Percentiles rank a stretch among this genome's conserved stretches.
phyloP scores from a whole-genome alignment of 352 stramenopile genomes.

The Pythium utonaiense region DNA sequence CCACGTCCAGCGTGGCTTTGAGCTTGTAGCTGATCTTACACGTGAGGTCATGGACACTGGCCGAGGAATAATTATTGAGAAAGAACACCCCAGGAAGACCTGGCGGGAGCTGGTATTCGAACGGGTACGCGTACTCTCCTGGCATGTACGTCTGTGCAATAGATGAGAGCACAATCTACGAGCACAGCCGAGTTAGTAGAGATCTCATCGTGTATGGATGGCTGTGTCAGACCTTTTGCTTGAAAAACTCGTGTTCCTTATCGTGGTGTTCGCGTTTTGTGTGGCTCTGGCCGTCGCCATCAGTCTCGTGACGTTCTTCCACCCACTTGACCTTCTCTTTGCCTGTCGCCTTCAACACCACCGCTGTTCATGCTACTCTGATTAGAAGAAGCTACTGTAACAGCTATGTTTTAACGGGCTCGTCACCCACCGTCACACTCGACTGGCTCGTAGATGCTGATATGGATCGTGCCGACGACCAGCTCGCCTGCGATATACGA shows the following conservation, averaged over 20 bases:
- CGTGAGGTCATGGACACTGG: slow-evolving; percentile 7
- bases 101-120: slow-evolving; percentile 34
- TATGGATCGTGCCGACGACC: slow-evolving; percentile 49
- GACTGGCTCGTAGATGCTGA: slow-evolving; percentile 52
- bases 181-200: no score
- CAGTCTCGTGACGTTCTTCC: slow-evolving; percentile 28
- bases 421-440: slow-evolving; percentile 49
- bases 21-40: slow-evolving; percentile 36
- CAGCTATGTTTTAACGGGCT: neutral
- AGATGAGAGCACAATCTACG: slow-evolving; percentile 29
- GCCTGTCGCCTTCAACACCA: slow-evolving; percentile 58
- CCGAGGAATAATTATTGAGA: slow-evolving; percentile 16
- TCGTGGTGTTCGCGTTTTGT: slow-evolving; percentile 27
- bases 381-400: no score
- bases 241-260: slow-evolving; percentile 61
- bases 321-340: slow-evolving; percentile 67
- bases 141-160: slow-evolving; percentile 20
- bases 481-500: slow-evolving; percentile 62
- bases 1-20: slow-evolving; percentile 32
- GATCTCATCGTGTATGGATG: no score
- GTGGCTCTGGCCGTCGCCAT: slow-evolving; percentile 30
- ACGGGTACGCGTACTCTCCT: slow-evolving; percentile 34
- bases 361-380: no score
- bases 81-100: slow-evolving; percentile 28
- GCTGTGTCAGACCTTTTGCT: slow-evolving; percentile 44